A percentile compares a stretch with the other conserved stretches of the same genome.
Evolutionary conservation across 2,329 filamentous ascomycete species (phyloP).

Genomic region (Didymella exigua): DNA sequence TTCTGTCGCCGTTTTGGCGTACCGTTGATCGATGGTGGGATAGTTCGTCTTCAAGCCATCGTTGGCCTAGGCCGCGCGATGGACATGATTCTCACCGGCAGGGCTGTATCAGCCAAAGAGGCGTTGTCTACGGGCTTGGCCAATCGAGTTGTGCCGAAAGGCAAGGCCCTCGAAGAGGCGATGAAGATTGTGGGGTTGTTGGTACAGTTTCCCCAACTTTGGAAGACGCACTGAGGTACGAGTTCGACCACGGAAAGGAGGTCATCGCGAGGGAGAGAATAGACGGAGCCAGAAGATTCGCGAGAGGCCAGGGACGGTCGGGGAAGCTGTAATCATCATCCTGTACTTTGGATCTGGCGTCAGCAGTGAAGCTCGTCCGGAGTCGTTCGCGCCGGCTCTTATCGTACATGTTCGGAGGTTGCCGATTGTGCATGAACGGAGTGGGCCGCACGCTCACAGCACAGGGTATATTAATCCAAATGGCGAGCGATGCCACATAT

Average conservation of each 20-base stretch:
- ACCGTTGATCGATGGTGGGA: conserved; percentile 59
- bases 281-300: conserved; percentile 50
- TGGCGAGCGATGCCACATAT: not conserved
- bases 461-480: not conserved
- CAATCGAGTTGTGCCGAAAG: conserved; percentile 59
- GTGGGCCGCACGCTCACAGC: not conserved
- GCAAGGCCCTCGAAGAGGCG: conserved; percentile 55
- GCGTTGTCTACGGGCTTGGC: conserved; percentile 60
- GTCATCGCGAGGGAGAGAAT: conserved; percentile 55
- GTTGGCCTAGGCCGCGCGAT: conserved; percentile 60
- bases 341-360: not conserved
- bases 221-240: conserved; percentile 57
- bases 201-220: conserved; percentile 59
- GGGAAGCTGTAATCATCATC: conserved; percentile 30
- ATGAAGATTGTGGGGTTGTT: conserved; percentile 55
- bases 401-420: not conserved
- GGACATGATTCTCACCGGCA: conserved; percentile 64
- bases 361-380: not conserved
- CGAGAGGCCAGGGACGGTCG: conserved; percentile 48
- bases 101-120: conserved; percentile 56
- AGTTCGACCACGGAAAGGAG: conserved; percentile 53
- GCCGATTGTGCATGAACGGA: not conserved
- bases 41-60: conserved; percentile 58
- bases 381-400: not conserved
- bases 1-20: conserved; percentile 62